phyloP scores from a whole-genome alignment of 2,329 filamentous ascomycete species.

The Venturia carpophila region DNA sequence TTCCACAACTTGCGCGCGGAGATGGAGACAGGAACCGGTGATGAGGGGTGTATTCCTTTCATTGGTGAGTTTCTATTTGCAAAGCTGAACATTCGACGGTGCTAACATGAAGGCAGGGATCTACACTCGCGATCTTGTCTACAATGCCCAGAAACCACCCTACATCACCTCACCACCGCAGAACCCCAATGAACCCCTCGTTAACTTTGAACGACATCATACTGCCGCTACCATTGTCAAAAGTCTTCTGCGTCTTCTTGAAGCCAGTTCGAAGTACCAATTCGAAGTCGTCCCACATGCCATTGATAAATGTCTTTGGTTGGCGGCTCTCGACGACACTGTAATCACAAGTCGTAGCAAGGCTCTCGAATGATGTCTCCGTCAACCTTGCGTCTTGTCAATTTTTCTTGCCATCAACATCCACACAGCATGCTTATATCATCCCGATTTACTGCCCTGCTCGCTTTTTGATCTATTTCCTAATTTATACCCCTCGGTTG shows the following conservation, averaged over 20 bases:
- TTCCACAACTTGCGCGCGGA: slow-evolving; percentile 69
- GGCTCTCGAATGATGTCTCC: slow-evolving; percentile 18
- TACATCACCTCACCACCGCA: slow-evolving; percentile 59
- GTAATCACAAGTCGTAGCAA: slow-evolving; percentile 47
- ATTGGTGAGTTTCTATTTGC: slow-evolving; percentile 49
- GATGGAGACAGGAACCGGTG: slow-evolving; percentile 62
- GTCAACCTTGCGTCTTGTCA: neutral
- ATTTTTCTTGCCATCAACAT: neutral
- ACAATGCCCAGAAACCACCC: slow-evolving; percentile 70
- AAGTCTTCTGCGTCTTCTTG: slow-evolving; percentile 67
- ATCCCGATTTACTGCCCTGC: neutral
- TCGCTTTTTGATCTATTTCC: neutral
- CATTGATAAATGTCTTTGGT: slow-evolving; percentile 77
- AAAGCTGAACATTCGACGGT: slow-evolving; percentile 21
- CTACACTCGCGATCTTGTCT: slow-evolving; percentile 76
- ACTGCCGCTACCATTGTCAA: slow-evolving; percentile 71
- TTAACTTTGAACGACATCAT: slow-evolving; percentile 79
- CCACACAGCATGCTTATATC: neutral
- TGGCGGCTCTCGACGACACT: slow-evolving; percentile 67
- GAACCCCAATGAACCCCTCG: slow-evolving; percentile 50
- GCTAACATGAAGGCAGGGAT: slow-evolving; percentile 37
- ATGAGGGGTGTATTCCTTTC: slow-evolving; percentile 73
- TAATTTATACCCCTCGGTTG: slow-evolving; percentile 4
- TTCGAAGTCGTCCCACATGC: slow-evolving; percentile 70
- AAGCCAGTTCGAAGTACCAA: slow-evolving; percentile 65